These are phyloP conservation scores for Luffa aegyptiaca DNA, from an alignment of 306 rosid genomes.

Conservation along the genomic window DNA sequence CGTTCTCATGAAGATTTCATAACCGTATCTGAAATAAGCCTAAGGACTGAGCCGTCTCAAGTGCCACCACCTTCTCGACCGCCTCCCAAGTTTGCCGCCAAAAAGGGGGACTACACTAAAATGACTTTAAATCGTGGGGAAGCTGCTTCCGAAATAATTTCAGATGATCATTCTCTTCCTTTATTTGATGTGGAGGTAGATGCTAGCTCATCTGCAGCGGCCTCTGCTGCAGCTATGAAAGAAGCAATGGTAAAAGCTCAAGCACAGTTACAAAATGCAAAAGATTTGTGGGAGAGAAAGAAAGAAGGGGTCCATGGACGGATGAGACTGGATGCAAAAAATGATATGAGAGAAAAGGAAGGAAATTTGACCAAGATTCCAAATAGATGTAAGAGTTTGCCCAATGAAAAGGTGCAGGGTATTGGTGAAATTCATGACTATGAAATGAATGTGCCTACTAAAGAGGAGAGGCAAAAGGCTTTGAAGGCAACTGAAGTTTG, in stretches of 20 bases:
- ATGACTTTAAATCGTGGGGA: constrained; percentile 23
- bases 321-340: constrained; percentile 22
- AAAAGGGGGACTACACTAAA: constrained; percentile 27
- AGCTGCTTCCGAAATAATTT: constrained; percentile 35
- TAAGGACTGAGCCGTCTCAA: constrained; percentile 63
- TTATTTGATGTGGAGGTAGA: constrained; percentile 86
- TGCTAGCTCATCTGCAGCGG: constrained; percentile 65
- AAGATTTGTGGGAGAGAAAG: constrained; percentile 54
- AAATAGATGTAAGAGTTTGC: constrained; percentile 23
- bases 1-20: constrained; percentile 34
- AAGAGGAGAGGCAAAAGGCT: constrained; percentile 46
- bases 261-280: constrained; percentile 46
- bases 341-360: constrained; percentile 30
- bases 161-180: constrained; percentile 46
- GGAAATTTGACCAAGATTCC: constrained; percentile 21
- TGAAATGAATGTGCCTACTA: constrained; percentile 20
- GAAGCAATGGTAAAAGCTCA: constrained; percentile 51
- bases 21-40: constrained; percentile 64
- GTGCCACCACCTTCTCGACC: constrained; percentile 93
- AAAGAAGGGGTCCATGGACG: constrained; percentile 35
- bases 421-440: constrained; percentile 24
- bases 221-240: constrained; percentile 58
- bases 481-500: constrained; percentile 29
- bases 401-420: constrained; percentile 28
- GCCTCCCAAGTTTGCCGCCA: constrained; percentile 52